Base-by-base conservation (phyloP, 805 yeast species). In the Saturnispora saitoi region DNA sequence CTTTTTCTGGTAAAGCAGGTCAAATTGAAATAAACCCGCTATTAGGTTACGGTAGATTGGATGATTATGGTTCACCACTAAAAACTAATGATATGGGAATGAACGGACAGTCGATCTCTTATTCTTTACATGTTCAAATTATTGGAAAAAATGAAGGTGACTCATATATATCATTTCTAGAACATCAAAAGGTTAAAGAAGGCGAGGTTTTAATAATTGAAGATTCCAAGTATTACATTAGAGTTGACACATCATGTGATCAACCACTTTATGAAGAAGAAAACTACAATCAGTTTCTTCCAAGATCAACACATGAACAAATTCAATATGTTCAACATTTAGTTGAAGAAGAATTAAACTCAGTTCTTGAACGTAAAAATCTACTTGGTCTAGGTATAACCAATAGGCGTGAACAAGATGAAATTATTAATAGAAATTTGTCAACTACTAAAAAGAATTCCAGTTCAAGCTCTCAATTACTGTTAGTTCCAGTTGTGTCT, bases 31-130 rank as follows among this genome's bases (percentile, higher is more conserved):
- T 68, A 5, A 59, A 64, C 36, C 67, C 69, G 38, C 64, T 69
- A 0, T 61, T 77, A 29, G 84, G 85, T 0, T 80, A 79, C 58
- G 85, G 83, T 8, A 72, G 75, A 51, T 67, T 68, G n/a, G 57
- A 64, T 1, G 54, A 69, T 32, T 48, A 50, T 42, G 85, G 84
- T 1, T 70, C 78, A 0, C 84, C 85, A 1, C 60, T 80, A 4
- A 59, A 72, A 48, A 72, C 77, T 3, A 64, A 63, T 11, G 86
- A 80, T 61, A 62, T 70, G 40, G 56, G 70, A 8, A 61, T 63
- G 29, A 68, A 63, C 50, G 73, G 62, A 19, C 56, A 57, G 24
- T 74, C 80, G 36, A 62, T 78, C 14, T 65, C 73, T 28, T 79
- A 79, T 56, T 67, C 76, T 2, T 67, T 80, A 17, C 79, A 75